Evolutionary conservation across 2,329 filamentous ascomycete genomes (phyloP), one percentile per base, ranked within the genome.

Genomic region (Berkeleyomyces basicola): DNA sequence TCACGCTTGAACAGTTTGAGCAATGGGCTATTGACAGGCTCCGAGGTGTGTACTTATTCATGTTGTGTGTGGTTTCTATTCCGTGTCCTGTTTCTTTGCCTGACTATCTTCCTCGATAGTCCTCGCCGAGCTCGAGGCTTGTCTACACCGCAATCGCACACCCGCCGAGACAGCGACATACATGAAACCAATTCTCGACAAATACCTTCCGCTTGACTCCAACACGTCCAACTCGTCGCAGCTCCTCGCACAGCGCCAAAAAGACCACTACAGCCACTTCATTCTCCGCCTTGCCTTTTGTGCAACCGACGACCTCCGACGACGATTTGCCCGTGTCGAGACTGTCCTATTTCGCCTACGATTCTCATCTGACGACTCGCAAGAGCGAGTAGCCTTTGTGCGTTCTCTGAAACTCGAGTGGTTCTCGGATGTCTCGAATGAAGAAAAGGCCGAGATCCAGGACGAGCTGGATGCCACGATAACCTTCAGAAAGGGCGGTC

Each of bases 241-340:
- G 69, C 74, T 92, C 11, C 79, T 82, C 33, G 75, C 82, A 42
- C 89, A 99, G 74, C 82, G 92, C 37, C 88, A 92, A 72, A 95
- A 93, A 71, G 93, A 99, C 69, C 93, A 99, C 74, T 99, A 97
- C 74, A 93, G 88, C 63, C 93, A 99, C 73, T 99, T 96, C 72
- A 99, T 97, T 66, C 81, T 99, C 4, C 85, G 93, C 0, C 82
- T 99, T 51, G 93, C 93, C 1, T 99, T 99, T 70, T 85, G 91
- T 0, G 84, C 87, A 1, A 96, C 92, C 0, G 90, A 96, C 70
- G 93, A 99, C 69, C 78, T 97, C 44, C 84, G 93, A 49, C 82
- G 87, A 66, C 85, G 93, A 33, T 99, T 97, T 70, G 82, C 85
- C 3, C 83, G 91, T 43, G 83, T 95, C 3, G 93, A 99, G 74